phyloP scores from a whole-genome alignment of 2,329 filamentous ascomycete genomes.

The Phoma herbarum region DNA sequence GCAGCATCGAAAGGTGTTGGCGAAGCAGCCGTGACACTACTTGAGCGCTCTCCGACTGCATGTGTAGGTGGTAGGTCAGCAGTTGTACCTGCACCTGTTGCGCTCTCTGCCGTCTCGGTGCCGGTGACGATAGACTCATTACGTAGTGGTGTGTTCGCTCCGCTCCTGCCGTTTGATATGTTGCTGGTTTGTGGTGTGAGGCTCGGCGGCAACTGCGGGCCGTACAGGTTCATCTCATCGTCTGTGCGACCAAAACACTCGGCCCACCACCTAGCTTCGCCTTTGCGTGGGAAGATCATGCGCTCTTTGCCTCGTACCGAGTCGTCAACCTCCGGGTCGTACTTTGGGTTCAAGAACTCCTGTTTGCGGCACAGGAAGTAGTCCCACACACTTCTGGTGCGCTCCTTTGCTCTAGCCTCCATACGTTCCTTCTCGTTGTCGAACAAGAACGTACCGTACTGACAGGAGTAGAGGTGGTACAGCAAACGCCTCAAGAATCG shows the following conservation, averaged over 20 bases:
- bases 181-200: conserved; percentile 43
- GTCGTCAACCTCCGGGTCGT: conserved; percentile 79
- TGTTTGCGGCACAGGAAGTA: conserved; percentile 85
- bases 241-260: conserved; percentile 86
- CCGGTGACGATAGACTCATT: conserved; percentile 49
- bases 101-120: conserved; percentile 44
- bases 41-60: conserved; percentile 26
- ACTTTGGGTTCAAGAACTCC: conserved; percentile 85
- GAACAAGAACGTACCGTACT: conserved; percentile 96
- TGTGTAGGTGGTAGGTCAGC: conserved; percentile 37
- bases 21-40: conserved; percentile 15
- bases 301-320: conserved; percentile 80
- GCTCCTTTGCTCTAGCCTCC: conserved; percentile 72
- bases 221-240: conserved; percentile 84
- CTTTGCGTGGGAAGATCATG: conserved; percentile 79
- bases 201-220: conserved; percentile 36
- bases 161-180: conserved; percentile 35
- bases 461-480: conserved; percentile 94
- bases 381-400: conserved; percentile 90
- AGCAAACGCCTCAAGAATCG: conserved; percentile 87
- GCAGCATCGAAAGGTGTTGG: conserved; percentile 39
- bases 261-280: conserved; percentile 92
- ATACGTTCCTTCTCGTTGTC: conserved; percentile 91
- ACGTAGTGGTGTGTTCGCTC: conserved; percentile 37
- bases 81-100: conserved; percentile 44